Conservation (phyloP, 108 stramenopile genomes). For the Fragilariopsis cylindrus region DNA sequence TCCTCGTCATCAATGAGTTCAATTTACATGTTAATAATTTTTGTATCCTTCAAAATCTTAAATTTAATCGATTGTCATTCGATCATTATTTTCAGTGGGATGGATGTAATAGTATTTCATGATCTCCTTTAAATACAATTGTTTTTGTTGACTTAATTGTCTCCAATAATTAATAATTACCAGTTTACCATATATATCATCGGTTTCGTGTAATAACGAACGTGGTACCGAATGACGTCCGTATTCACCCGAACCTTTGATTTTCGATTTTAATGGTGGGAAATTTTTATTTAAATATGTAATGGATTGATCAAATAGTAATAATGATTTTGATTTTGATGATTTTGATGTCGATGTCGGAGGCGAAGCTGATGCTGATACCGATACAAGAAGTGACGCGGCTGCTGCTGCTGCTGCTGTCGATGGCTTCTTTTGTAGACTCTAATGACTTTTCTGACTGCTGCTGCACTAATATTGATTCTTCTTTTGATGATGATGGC, state of each 20-base stretch:
- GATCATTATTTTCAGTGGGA: slow-evolving; percentile 3
- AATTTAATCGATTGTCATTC: neutral
- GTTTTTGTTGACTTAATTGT: neutral
- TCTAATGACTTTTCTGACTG: neutral
- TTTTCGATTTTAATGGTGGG: neutral
- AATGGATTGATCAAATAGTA: neutral
- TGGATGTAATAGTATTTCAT: neutral
- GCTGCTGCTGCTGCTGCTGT: neutral
- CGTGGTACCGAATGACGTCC: too few relatives aligned
- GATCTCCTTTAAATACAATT: neutral
- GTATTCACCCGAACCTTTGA: slow-evolving; percentile 4
- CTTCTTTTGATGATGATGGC: neutral
- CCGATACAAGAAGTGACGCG: too few relatives aligned
- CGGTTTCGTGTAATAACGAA: slow-evolving; percentile 1
- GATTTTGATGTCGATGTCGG: too few relatives aligned
- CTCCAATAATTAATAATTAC: slow-evolving; percentile 16
- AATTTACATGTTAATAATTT: too few relatives aligned
- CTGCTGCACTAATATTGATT: neutral
- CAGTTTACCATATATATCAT: neutral
- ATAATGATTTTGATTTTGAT: too few relatives aligned
- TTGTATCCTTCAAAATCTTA: too few relatives aligned
- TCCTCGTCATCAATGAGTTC: too few relatives aligned
- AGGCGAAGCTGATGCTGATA: too few relatives aligned
- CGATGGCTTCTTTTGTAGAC: too few relatives aligned
- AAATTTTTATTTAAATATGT: neutral